Evolutionary conservation across 257 asterid species (phyloP).

Genomic region (Solanum verrucosum): DNA sequence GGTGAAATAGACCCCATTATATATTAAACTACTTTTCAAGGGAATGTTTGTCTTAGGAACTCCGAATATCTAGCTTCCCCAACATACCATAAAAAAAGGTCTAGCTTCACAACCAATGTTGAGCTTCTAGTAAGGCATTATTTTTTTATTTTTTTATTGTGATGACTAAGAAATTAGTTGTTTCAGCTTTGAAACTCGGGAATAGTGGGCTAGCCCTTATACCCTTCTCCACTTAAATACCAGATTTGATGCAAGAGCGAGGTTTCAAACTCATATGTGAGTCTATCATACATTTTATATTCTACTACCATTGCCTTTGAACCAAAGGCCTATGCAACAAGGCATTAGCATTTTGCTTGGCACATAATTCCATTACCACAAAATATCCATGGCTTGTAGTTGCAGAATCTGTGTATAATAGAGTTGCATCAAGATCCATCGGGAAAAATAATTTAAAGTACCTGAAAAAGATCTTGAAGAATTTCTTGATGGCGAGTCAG

Average conservation of each 20-base stretch:
- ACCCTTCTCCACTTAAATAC: neutral
- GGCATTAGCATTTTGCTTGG: neutral
- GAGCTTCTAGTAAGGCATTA: neutral
- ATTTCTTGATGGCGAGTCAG: slow-evolving; percentile 96
- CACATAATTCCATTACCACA: neutral
- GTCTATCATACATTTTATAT: neutral
- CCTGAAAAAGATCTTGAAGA: slow-evolving; percentile 95
- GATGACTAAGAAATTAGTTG: neutral
- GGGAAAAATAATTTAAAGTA: neutral
- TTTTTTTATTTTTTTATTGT: neutral
- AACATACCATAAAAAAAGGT: neutral
- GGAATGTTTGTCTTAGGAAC: neutral
- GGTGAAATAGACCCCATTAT: neutral
- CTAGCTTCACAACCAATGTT: neutral
- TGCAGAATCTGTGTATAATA: neutral
- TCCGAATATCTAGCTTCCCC: neutral
- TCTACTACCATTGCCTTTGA: neutral
- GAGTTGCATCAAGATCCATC: neutral
- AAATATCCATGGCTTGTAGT: neutral
- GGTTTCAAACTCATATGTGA: neutral
- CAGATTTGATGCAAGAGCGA: neutral
- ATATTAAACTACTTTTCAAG: neutral
- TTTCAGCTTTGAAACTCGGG: neutral
- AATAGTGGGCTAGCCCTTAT: neutral
- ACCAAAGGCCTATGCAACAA: neutral